Conservation (phyloP, 2,329 filamentous ascomycete species). For the Coleophoma cylindrospora region DNA sequence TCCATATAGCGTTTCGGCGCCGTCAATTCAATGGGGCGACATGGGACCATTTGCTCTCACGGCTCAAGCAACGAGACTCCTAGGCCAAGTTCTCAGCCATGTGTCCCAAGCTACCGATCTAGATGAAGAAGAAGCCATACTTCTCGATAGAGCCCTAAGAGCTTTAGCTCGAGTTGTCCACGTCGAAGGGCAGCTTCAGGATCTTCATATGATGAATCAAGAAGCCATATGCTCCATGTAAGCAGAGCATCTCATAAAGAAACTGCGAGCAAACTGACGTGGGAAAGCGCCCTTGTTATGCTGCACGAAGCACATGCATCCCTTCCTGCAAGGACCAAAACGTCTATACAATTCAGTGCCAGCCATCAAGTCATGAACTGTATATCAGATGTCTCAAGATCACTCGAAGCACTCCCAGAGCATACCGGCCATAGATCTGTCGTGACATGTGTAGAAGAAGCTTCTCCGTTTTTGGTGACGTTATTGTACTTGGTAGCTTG, state of each 20-base stretch:
- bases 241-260: not conserved
- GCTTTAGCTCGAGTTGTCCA: slow-evolving; percentile 6
- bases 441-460: slow-evolving; percentile 4
- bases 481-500: slow-evolving; percentile 7
- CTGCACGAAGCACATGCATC: slow-evolving; percentile 11
- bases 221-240: slow-evolving; percentile 9
- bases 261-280: too few species aligned
- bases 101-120: not conserved
- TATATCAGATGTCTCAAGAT: not conserved
- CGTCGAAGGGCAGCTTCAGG: slow-evolving; percentile 7
- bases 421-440: not conserved
- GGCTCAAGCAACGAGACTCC: slow-evolving; percentile 27
- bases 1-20: not conserved
- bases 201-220: slow-evolving; percentile 10
- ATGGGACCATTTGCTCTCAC: slow-evolving; percentile 44
- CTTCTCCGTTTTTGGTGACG: slow-evolving; percentile 8
- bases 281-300: slow-evolving; percentile 4
- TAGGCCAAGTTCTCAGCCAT: slow-evolving; percentile 23
- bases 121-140: slow-evolving; percentile 8
- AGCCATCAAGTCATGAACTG: slow-evolving; percentile 1
- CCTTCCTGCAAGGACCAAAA: not conserved
- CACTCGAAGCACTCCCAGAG: not conserved
- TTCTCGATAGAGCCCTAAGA: slow-evolving; percentile 8
- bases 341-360: slow-evolving; percentile 1
- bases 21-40: not conserved